phyloP scores from a whole-genome alignment of 2,329 filamentous ascomycete species.

The Calcarisporium arbuscula region DNA sequence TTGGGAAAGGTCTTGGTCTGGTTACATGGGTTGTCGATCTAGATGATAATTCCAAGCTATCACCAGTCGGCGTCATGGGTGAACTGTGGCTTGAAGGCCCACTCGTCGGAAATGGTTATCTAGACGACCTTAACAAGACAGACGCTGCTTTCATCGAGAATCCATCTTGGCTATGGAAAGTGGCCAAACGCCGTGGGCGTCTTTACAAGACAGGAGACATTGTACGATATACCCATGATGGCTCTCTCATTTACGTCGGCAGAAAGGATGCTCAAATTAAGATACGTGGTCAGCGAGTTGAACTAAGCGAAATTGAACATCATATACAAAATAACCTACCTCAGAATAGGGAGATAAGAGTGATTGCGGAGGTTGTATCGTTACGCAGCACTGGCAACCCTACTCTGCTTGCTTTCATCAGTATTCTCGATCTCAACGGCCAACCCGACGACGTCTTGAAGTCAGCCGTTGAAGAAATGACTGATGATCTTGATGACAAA shows the following conservation, averaged over 20 bases:
- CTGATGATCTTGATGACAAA: background rate
- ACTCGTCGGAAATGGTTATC: constrained; percentile 42
- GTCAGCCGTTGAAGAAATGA: too few relatives aligned
- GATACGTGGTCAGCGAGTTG: constrained; percentile 43
- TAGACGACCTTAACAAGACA: constrained; percentile 38
- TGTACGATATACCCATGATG: constrained; percentile 18
- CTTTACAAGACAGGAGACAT: constrained; percentile 31
- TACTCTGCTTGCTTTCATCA: too few relatives aligned
- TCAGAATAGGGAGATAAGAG: too few relatives aligned
- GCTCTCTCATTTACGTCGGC: constrained; percentile 20
- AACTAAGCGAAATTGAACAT: constrained; percentile 25
- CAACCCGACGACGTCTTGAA: too few relatives aligned
- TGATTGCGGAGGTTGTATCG: constrained; percentile 1
- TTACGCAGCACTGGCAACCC: too few relatives aligned
- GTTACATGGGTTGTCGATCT: constrained; percentile 19
- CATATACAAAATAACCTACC: constrained; percentile 7
- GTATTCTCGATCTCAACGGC: too few relatives aligned
- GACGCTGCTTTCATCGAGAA: constrained; percentile 37
- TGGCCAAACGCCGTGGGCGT: constrained; percentile 17
- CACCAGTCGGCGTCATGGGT: constrained; percentile 1
- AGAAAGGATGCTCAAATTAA: constrained; percentile 46
- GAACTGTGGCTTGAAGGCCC: constrained; percentile 17
- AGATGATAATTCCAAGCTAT: too few relatives aligned
- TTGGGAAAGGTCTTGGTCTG: background rate
- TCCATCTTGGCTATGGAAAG: constrained; percentile 27